These are phyloP conservation scores for Tetradesmus obliquus DNA, from an alignment of 139 green algal species.

Conservation along the genomic window DNA sequence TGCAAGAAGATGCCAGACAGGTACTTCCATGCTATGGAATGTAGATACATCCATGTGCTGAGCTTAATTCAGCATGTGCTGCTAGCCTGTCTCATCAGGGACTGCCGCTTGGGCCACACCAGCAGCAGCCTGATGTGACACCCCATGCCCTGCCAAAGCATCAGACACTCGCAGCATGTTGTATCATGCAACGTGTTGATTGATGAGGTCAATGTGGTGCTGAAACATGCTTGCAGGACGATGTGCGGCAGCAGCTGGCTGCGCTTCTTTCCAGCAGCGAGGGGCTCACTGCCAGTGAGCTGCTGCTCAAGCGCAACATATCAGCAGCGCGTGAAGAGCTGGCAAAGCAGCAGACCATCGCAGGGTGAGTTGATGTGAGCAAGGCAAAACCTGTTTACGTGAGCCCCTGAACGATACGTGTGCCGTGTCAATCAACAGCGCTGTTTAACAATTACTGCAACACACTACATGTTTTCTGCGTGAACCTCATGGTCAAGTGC, in stretches of 20 bases:
- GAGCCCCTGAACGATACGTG: no score
- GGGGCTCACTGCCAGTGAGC: neutral
- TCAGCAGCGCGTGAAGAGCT: neutral
- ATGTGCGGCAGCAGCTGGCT: slow-evolving; percentile 22
- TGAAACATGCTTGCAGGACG: neutral
- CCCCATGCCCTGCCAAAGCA: neutral
- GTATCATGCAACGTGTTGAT: neutral
- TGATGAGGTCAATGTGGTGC: neutral
- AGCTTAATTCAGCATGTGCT: neutral
- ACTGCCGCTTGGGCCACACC: neutral
- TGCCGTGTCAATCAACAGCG: no score
- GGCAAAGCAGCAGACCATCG: neutral
- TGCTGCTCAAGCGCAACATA: slow-evolving; percentile 24
- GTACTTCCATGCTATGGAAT: neutral
- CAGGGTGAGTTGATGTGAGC: neutral
- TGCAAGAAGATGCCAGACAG: neutral
- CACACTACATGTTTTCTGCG: no score
- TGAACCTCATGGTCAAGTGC: no score
- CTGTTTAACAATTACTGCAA: no score
- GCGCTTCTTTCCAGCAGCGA: neutral
- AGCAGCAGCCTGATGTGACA: neutral
- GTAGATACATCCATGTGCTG: no score
- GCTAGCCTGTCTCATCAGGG: neutral
- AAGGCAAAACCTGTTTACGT: neutral
- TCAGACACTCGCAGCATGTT: neutral